Evolutionary conservation across 2,329 filamentous ascomycete species (phyloP).

Genomic region (Aspergillus sp.): DNA sequence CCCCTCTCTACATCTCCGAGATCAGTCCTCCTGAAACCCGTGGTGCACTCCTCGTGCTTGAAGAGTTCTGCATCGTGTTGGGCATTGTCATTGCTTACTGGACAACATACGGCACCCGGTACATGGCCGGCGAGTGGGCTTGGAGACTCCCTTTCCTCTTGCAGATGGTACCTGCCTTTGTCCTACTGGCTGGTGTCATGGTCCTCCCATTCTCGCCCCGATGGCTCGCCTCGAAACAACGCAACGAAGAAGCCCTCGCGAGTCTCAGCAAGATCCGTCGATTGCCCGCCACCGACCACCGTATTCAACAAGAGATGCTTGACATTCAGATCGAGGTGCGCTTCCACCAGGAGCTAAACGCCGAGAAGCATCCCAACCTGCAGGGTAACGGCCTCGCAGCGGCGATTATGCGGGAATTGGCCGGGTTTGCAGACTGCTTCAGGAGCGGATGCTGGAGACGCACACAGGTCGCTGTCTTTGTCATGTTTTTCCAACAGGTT

Average conservation of each 20-base stretch:
- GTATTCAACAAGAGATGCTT: constrained; percentile 56
- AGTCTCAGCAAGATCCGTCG: constrained; percentile 56
- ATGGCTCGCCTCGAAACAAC: constrained; percentile 55
- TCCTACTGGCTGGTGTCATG: constrained; percentile 42
- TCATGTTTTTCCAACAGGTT: constrained; percentile 64
- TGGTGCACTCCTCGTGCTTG: constrained; percentile 50
- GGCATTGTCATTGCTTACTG: constrained; percentile 50
- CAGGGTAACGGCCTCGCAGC: constrained; percentile 38
- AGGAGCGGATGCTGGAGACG: constrained; percentile 54
- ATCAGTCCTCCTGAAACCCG: constrained; percentile 55
- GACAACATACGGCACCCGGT: constrained; percentile 50
- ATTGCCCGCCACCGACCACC: constrained; percentile 53
- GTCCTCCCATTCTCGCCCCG: constrained; percentile 61
- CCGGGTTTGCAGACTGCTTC: constrained; percentile 57
- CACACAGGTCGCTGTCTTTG: constrained; percentile 55
- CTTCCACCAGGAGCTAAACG: constrained; percentile 54
- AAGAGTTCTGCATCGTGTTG: constrained; percentile 48
- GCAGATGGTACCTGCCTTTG: constrained; percentile 49
- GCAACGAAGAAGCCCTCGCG: constrained; percentile 54
- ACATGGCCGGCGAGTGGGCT: constrained; percentile 51
- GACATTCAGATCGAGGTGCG: constrained; percentile 59
- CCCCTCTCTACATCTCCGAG: constrained; percentile 59
- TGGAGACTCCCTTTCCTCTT: constrained; percentile 55
- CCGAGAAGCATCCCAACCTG: constrained; percentile 44
- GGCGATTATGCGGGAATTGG: constrained; percentile 53